These are phyloP conservation scores for Naganishia vishniacii DNA, from an alignment of 768 basidiomycete genomes.

Conservation along the genomic window DNA sequence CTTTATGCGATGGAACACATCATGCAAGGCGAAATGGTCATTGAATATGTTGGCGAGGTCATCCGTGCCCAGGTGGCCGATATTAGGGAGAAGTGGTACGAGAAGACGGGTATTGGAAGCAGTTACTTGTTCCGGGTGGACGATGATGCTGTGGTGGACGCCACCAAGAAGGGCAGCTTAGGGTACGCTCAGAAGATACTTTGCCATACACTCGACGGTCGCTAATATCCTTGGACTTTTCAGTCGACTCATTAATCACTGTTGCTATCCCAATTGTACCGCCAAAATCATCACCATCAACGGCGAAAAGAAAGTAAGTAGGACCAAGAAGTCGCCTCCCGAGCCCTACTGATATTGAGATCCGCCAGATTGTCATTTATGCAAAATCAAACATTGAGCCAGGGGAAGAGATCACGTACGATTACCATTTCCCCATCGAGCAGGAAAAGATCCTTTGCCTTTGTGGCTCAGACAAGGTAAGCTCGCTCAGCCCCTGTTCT, in stretches of 20 bases:
- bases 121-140: slow-evolving; percentile 97
- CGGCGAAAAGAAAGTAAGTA: slow-evolving; percentile 50
- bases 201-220: neutral
- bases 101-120: slow-evolving; percentile 93
- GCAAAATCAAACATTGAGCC: slow-evolving; percentile 93
- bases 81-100: slow-evolving; percentile 92
- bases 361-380: slow-evolving; percentile 84
- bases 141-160: slow-evolving; percentile 95
- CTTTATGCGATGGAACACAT: slow-evolving; percentile 97
- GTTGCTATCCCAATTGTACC: slow-evolving; percentile 73
- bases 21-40: slow-evolving; percentile 91
- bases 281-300: slow-evolving; percentile 56
- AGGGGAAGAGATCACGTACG: slow-evolving; percentile 96
- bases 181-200: slow-evolving; percentile 60
- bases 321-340: no score
- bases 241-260: slow-evolving; percentile 96
- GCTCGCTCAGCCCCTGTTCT: slow-evolving; percentile 23
- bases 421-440: slow-evolving; percentile 99
- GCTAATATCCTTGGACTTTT: slow-evolving; percentile 17
- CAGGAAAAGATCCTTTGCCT: slow-evolving; percentile 86
- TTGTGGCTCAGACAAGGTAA: slow-evolving; percentile 61
- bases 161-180: slow-evolving; percentile 97
- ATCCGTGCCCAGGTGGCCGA: slow-evolving; percentile 93
- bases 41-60: slow-evolving; percentile 98
- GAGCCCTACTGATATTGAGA: no score